phyloP scores from a whole-genome alignment of 345 rosid species.

The Aegle marmelos region DNA sequence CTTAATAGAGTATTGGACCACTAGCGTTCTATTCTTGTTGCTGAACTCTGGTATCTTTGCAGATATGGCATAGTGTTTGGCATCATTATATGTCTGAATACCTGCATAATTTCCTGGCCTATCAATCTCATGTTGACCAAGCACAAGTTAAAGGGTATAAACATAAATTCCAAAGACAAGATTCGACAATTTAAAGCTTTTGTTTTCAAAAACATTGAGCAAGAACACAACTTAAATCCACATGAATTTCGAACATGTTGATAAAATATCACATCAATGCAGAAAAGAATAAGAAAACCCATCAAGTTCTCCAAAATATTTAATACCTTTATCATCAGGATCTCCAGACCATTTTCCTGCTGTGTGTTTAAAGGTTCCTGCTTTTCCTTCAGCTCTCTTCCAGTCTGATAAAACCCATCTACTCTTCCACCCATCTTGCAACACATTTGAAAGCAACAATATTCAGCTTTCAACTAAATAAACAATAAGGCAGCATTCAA shows the following conservation, averaged over 20 bases:
- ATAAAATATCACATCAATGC: neutral
- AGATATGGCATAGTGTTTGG: conserved; percentile 80
- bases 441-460: neutral
- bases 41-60: conserved; percentile 86
- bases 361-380: conserved; percentile 73
- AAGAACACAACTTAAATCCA: neutral
- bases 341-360: conserved; percentile 86
- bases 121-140: conserved; percentile 3
- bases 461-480: neutral
- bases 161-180: neutral
- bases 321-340: conserved; percentile 70
- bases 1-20: conserved; percentile 80
- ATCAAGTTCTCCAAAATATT: neutral
- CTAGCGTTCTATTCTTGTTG: conserved; percentile 85
- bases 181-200: neutral
- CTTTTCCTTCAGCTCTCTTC: conserved; percentile 86
- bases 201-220: neutral
- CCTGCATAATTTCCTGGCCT: conserved; percentile 39
- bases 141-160: neutral
- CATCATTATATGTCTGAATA: conserved; percentile 82
- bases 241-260: neutral
- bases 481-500: neutral
- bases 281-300: neutral
- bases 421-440: conserved; percentile 82
- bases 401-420: conserved; percentile 90